Percentiles rank a stretch among this genome's conserved stretches.
These are phyloP conservation scores for Aspergillus clavatus DNA, from an alignment of 2,329 filamentous ascomycete genomes.

Conservation along the genomic window DNA sequence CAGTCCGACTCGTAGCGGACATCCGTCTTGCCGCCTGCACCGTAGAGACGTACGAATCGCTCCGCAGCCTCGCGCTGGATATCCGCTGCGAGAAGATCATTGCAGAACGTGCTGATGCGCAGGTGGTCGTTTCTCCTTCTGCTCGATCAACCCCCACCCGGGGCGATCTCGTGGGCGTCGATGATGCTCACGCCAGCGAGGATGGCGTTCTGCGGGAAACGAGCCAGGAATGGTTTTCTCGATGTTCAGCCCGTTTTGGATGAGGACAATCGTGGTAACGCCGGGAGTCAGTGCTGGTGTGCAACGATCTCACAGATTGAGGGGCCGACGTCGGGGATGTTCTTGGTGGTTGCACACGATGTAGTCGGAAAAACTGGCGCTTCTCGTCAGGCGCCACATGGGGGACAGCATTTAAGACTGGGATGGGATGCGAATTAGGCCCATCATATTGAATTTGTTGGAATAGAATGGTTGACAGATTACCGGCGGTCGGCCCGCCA, in stretches of 20 bases:
- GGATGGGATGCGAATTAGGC: conserved; percentile 4
- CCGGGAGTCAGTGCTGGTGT: conserved; percentile 49
- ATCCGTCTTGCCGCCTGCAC: conserved; percentile 42
- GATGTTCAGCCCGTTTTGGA: conserved; percentile 63
- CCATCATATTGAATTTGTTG: not conserved
- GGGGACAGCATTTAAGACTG: conserved; percentile 49
- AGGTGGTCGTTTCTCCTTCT: conserved; percentile 51
- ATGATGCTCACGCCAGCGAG: conserved; percentile 53
- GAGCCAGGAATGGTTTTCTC: conserved; percentile 49
- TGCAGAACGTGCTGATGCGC: conserved; percentile 48
- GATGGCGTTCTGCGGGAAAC: conserved; percentile 50
- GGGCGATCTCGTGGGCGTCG: conserved; percentile 46
- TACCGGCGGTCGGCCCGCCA: conserved; percentile 47
- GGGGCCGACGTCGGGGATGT: conserved; percentile 52
- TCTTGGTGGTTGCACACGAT: conserved; percentile 58
- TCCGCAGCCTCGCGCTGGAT: conserved; percentile 5
- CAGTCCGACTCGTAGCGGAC: conserved; percentile 36
- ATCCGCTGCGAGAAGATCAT: conserved; percentile 3
- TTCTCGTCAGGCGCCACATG: conserved; percentile 25
- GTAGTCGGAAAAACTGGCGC: conserved; percentile 47
- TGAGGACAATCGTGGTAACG: conserved; percentile 51
- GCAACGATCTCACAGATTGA: conserved; percentile 46
- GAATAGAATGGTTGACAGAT: not conserved
- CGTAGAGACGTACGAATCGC: conserved; percentile 48
- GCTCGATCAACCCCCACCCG: conserved; percentile 49